A percentile compares a stretch with the other conserved stretches of the same genome.
Conservation (phyloP, 2,329 filamentous ascomycete genomes). For the Fusarium hainanense region DNA sequence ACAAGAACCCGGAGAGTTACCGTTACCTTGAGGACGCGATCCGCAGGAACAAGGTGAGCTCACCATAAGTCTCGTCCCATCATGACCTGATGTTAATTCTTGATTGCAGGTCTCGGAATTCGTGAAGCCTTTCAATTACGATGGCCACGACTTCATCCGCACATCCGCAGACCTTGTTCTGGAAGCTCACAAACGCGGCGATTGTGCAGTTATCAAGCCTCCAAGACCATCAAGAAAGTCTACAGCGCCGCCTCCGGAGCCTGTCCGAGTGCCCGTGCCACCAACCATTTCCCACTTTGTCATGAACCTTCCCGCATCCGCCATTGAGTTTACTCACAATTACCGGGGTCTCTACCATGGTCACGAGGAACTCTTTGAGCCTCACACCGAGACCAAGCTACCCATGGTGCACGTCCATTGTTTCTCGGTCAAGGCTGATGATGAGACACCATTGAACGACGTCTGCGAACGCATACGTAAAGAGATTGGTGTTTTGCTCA, state of each 20-base stretch:
- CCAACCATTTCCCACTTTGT: constrained; percentile 90
- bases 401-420: constrained; percentile 95
- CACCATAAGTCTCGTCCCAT: background rate
- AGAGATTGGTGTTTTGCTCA: constrained; percentile 56
- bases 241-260: constrained; percentile 51
- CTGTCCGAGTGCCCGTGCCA: constrained; percentile 67
- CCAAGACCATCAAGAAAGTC: constrained; percentile 53
- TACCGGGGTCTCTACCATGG: constrained; percentile 80
- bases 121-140: constrained; percentile 82
- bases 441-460: constrained; percentile 71
- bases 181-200: constrained; percentile 60
- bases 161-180: constrained; percentile 72
- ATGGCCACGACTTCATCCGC: constrained; percentile 84
- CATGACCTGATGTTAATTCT: constrained; percentile 16
- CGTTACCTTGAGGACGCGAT: constrained; percentile 77
- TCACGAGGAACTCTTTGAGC: constrained; percentile 72
- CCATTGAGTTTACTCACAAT: constrained; percentile 80
- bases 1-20: constrained; percentile 92
- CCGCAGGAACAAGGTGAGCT: constrained; percentile 78
- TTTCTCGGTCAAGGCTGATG: constrained; percentile 85
- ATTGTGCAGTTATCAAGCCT: constrained; percentile 65
- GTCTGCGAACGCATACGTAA: constrained; percentile 55
- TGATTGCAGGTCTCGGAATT: constrained; percentile 67
- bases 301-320: constrained; percentile 95
- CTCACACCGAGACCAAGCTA: constrained; percentile 68